Base-by-base conservation (phyloP, 108 stramenopile genomes). In the Nitzschia putrida region DNA sequence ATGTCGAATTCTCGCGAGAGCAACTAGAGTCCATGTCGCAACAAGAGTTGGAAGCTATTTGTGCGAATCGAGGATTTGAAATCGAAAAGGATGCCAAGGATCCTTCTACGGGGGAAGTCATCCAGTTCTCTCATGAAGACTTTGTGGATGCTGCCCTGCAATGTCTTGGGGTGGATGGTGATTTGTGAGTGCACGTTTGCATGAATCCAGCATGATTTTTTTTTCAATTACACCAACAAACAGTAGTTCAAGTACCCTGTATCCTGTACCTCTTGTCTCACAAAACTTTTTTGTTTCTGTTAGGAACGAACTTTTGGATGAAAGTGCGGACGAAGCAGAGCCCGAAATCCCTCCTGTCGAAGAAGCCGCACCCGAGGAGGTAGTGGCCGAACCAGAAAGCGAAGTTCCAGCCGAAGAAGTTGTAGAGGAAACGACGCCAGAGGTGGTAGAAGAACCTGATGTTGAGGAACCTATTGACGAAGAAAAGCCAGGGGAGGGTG, bases 121-220 rank as follows among this genome's bases (percentile, higher is more conserved):
- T 71, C n/a, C 58, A 58, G 13, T 77, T 82, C 25, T 69, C 69
- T 39, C 85, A 93, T 77, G 70, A 88, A 44, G 85, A 95, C 57
- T 91, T 88, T 56, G 79, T 95, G 10, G 85, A 92, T 60, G 94
- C 91, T 18, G 94, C 94, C 45, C 71, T 58, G 37, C 84, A 88
- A 67, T 95, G 94, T 74, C 69, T 95, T 29, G 79, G 72, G 24
- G 75, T 94, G 13, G 93, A 94, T 71, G 57, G 71, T 39, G 90
- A 95, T 76, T 79, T 92, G 92, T 83, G 64, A 69, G 85, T 82
- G 47, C 18, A 16, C 38, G 12, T 21, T 14, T 3, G 59, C 2
- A 34, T 13, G 38, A 2, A 60, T 24, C 41, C 44, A 63, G 16
- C 45, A 21, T 60, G 16, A 20, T 13, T 42, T 67, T n/a, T 22